phyloP scores from a whole-genome alignment of 73 alveolate genomes.

The Blepharisma japonicum region DNA sequence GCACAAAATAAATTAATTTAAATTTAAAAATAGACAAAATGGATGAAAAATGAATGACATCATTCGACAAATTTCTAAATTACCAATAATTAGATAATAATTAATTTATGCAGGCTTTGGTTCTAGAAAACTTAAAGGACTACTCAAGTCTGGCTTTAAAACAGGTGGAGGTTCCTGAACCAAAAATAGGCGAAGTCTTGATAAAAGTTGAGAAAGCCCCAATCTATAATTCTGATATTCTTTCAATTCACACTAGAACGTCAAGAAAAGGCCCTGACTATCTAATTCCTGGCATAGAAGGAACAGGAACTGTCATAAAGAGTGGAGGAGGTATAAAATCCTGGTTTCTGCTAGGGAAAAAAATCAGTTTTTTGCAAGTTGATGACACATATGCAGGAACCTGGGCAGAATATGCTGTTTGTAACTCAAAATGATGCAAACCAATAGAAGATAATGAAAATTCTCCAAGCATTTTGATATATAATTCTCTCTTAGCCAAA shows the following conservation, averaged over 20 bases:
- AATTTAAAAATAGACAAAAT: too few relatives aligned
- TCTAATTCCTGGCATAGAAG: constrained; percentile 18
- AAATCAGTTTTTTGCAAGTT: constrained; percentile 15
- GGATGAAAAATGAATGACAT: too few relatives aligned
- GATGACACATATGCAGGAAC: constrained; percentile 5
- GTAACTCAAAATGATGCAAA: neutral
- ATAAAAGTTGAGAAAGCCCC: constrained; percentile 15
- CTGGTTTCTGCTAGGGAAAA: constrained; percentile 1
- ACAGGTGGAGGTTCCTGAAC: neutral
- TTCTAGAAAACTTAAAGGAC: too few relatives aligned
- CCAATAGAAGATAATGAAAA: neutral
- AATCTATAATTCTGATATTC: neutral
- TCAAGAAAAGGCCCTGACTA: neutral
- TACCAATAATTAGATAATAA: too few relatives aligned
- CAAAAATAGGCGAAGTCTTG: neutral
- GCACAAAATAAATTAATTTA: too few relatives aligned
- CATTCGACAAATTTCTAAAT: too few relatives aligned
- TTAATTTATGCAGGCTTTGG: too few relatives aligned
- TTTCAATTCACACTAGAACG: neutral
- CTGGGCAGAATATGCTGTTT: constrained; percentile 20
- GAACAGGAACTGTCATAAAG: neutral
- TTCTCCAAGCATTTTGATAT: neutral
- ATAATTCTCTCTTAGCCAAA: neutral
- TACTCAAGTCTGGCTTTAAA: too few relatives aligned
- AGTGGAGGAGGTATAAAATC: constrained; percentile 1